Evolutionary conservation across 2,329 filamentous ascomycete species (phyloP), one percentile per base, ranked within the genome.

Genomic region (Samsoniella hepiali): DNA sequence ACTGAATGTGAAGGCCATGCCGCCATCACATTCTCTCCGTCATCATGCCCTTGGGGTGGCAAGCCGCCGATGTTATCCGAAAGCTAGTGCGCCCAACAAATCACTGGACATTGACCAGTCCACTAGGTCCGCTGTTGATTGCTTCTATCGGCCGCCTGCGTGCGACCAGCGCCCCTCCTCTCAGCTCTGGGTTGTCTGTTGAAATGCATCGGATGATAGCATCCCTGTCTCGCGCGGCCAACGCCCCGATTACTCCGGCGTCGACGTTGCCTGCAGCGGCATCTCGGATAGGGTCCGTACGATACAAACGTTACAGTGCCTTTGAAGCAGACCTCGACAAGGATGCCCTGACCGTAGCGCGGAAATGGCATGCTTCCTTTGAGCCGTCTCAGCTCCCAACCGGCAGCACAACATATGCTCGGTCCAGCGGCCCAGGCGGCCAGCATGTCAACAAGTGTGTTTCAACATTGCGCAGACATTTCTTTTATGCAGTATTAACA

Each of bases 371-470:
- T 55, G 68, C 76, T 54, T 74, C 76, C 0, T 83, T 85, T 65
- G 73, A 75, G 9, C 66, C 74, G 38, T 73, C 70, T 45, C 74
- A 69, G 29, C 69, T 87, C 2, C 84, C 84, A 15, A 77, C 73
- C 61, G 84, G 83, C 9, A 79, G 72, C 51, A 86, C 82, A 5
- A 80, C 75, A 11, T 87, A 79, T 70, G 79, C 84, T 2, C 78
- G 84, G n/a, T 86, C 84, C 3, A 86, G 83, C 67, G 84, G 84
- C 0, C 84, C 84, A 2, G 84, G 84, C 13, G 84, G 84, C 2
- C 84, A 87, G 67, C 83, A 87, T 69, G 84, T 87, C 38, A 87
- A 87, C 70, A 87, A 87, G 84, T 87, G 69, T 60, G 59, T 59
- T n/a, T 34, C 15, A 11, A 22, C 5, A 10, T 57, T 45, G 17